phyloP scores from a whole-genome alignment of 192 early-diverging fungal genomes.

The Bifiguratus adelaidae region DNA sequence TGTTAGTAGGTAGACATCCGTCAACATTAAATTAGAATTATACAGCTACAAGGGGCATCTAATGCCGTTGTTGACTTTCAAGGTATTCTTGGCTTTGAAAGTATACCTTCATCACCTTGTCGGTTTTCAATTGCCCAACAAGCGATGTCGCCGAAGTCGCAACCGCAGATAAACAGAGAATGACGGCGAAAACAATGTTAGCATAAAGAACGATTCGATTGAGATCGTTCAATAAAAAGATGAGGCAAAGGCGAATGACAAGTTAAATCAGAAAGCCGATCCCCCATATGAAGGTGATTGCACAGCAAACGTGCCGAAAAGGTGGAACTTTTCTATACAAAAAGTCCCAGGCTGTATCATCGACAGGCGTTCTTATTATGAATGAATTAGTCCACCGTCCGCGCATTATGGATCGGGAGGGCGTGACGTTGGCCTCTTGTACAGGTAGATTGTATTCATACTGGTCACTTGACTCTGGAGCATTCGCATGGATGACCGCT shows the following conservation, averaged over 20 bases:
- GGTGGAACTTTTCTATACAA: background rate
- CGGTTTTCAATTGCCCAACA: no score
- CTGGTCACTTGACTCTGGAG: no score
- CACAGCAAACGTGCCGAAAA: background rate
- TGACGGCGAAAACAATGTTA: background rate
- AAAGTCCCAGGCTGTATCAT: background rate
- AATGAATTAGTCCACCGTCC: no score
- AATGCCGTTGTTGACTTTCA: conserved; percentile 2
- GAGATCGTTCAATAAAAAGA: background rate
- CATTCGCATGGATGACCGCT: no score
- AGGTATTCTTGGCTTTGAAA: conserved; percentile 8
- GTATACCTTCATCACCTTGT: no score
- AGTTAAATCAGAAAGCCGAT: conserved; percentile 1
- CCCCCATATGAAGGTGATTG: background rate
- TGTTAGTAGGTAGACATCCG: conserved; percentile 10
- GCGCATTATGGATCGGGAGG: no score
- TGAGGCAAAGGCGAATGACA: background rate
- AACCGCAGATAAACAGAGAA: background rate
- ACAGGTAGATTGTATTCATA: background rate
- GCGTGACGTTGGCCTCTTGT: no score
- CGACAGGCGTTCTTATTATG: no score
- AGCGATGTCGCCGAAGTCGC: conserved; percentile 11
- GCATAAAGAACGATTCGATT: background rate
- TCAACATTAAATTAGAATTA: background rate
- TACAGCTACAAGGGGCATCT: background rate